Evolutionary conservation across 805 yeast genomes (phyloP).

Genomic region (Komagataella kurtzmanii): DNA sequence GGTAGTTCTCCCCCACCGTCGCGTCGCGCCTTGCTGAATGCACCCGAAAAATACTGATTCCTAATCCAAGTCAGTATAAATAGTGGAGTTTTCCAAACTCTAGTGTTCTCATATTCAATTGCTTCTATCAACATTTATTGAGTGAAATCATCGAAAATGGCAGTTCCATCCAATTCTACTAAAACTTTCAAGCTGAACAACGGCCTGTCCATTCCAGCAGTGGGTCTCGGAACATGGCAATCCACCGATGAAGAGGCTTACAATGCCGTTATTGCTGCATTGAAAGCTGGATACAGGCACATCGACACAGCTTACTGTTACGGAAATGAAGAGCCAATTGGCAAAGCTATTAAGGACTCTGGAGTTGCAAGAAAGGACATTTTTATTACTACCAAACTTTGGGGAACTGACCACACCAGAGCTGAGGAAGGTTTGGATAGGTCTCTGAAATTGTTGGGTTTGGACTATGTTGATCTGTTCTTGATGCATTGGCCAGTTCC

Average conservation of each 20-base stretch:
- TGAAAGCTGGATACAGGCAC: constrained; percentile 54
- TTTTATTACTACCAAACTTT: constrained; percentile 52
- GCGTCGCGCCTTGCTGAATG: not conserved
- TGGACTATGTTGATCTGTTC: constrained; percentile 54
- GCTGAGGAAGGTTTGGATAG: constrained; percentile 33
- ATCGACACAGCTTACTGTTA: constrained; percentile 68
- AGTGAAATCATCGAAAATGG: not conserved
- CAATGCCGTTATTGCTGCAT: constrained; percentile 43
- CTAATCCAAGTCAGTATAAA: not conserved
- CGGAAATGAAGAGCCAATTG: constrained; percentile 55
- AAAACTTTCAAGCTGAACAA: constrained; percentile 30
- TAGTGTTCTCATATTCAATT: not conserved
- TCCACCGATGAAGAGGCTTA: constrained; percentile 35
- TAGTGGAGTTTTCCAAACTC: not conserved
- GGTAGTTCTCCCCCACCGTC: not conserved
- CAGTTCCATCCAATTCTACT: constrained; percentile 2
- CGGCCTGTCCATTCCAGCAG: constrained; percentile 47
- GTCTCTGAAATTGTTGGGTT: constrained; percentile 34
- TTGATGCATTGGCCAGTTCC: constrained; percentile 58
- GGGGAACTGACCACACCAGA: constrained; percentile 26
- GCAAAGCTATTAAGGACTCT: constrained; percentile 38
- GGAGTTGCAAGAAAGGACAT: constrained; percentile 33
- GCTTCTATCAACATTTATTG: not conserved
- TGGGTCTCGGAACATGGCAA: constrained; percentile 69
- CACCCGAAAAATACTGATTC: not conserved